Evolutionary conservation across 73 alveolate genomes (phyloP).

Genomic region (Blepharisma japonicum): DNA sequence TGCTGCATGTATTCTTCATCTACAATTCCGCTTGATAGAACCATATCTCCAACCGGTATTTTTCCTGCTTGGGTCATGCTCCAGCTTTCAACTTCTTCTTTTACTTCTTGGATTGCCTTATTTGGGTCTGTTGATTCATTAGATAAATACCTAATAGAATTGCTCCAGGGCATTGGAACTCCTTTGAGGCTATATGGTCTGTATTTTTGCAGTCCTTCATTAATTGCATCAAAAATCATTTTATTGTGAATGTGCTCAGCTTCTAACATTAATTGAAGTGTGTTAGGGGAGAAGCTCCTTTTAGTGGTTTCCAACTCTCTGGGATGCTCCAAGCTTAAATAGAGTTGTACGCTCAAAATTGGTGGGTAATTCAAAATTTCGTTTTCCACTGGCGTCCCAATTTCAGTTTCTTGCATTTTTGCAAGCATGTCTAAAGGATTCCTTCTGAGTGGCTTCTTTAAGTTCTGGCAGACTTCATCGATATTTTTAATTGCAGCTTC

Average conservation of each 20-base stretch:
- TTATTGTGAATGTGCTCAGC: conserved; percentile 86
- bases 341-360: neutral
- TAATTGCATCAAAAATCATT: conserved; percentile 74
- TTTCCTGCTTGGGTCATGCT: conserved; percentile 43
- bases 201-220: conserved; percentile 78
- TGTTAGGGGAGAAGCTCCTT: neutral
- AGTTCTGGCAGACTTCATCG: neutral
- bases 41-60: conserved; percentile 48
- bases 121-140: neutral
- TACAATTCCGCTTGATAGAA: conserved; percentile 32
- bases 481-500: neutral
- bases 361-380: neutral
- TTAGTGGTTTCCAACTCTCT: neutral
- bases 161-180: conserved; percentile 83
- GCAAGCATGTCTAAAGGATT: conserved; percentile 25
- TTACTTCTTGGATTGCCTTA: conserved; percentile 27
- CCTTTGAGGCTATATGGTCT: conserved; percentile 85
- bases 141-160: conserved; percentile 11
- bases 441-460: conserved; percentile 17
- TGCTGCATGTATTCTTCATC: conserved; percentile 53
- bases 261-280: conserved; percentile 42
- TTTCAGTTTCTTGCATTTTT: conserved; percentile 28
- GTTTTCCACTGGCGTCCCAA: neutral
- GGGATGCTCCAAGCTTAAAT: conserved; percentile 14
- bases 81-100: conserved; percentile 45